Evolutionary conservation across 345 rosid genomes (phyloP).

Genomic region (Gossypium bickii): DNA sequence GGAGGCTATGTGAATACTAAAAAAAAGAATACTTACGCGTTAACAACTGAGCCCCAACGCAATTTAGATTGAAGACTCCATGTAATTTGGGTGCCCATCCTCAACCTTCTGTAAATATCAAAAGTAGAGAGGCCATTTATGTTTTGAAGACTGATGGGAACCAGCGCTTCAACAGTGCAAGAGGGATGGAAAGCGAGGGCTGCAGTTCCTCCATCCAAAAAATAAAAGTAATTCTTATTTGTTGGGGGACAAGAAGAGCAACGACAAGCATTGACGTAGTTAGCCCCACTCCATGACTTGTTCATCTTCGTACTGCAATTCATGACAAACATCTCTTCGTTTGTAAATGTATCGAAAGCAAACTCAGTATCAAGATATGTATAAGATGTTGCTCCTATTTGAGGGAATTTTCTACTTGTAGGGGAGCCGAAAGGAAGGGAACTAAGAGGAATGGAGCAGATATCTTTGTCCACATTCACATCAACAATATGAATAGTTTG

Average conservation of each 20-base stretch:
- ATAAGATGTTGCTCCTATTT: too few species aligned
- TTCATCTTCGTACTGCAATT: not conserved
- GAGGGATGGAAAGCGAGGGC: not conserved
- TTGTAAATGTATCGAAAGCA: too few species aligned
- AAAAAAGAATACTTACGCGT: too few species aligned
- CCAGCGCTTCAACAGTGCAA: not conserved
- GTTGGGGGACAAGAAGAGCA: not conserved
- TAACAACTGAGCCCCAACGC: too few species aligned
- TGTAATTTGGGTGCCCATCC: not conserved
- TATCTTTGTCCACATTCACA: not conserved
- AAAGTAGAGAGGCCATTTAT: not conserved
- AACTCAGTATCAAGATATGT: too few species aligned
- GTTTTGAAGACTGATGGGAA: not conserved
- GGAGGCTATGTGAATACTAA: too few species aligned
- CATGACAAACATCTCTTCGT: not conserved
- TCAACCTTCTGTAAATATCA: not conserved
- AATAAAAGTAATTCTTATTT: not conserved
- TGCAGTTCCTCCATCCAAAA: not conserved
- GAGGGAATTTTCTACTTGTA: too few species aligned
- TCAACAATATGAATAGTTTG: not conserved
- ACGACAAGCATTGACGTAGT: conserved; percentile 1
- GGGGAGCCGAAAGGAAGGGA: not conserved
- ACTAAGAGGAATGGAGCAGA: conserved; percentile 6
- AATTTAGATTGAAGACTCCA: rapidly evolving
- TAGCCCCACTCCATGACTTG: not conserved